Percentiles rank a stretch among this genome's conserved stretches.
Evolutionary conservation across 257 asterid genomes (phyloP).

Genomic region (Jasminum sambac): DNA sequence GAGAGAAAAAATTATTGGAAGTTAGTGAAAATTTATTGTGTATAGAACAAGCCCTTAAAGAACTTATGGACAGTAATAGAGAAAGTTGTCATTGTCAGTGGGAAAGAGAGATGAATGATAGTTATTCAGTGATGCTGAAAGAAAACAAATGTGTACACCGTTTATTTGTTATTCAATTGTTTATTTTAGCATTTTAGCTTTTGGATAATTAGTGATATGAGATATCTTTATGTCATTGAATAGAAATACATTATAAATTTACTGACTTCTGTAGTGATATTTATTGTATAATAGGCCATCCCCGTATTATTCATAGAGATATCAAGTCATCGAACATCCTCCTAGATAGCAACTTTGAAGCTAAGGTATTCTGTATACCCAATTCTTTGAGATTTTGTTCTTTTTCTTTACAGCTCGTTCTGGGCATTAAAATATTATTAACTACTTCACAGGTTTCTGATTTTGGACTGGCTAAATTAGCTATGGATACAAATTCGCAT

Average conservation of each 20-base stretch:
- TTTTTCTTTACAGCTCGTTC: background rate
- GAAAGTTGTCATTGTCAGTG: background rate
- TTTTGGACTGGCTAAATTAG: slow-evolving; percentile 92
- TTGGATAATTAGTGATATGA: background rate
- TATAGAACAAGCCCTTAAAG: too few relatives aligned
- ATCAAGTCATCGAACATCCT: slow-evolving; percentile 96
- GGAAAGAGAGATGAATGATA: background rate
- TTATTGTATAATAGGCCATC: slow-evolving; percentile 54
- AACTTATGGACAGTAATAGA: background rate
- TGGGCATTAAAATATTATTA: slow-evolving; percentile 12
- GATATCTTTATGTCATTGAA: slow-evolving; percentile 4
- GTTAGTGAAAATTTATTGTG: too few relatives aligned
- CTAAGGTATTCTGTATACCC: slow-evolving; percentile 73
- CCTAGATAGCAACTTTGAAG: slow-evolving; percentile 77
- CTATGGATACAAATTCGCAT: slow-evolving; percentile 77
- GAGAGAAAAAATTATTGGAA: too few relatives aligned
- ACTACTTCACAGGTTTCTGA: slow-evolving; percentile 72
- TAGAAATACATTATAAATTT: slow-evolving; percentile 13
- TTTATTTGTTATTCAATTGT: background rate
- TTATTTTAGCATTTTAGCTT: background rate
- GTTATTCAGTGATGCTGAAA: background rate
- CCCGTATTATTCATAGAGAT: slow-evolving; percentile 94
- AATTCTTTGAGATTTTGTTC: background rate
- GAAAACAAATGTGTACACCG: background rate
- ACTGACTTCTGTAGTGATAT: slow-evolving; percentile 8